These are phyloP conservation scores for Panellus pusillus DNA, from an alignment of 768 basidiomycete species.

Conservation along the genomic window DNA sequence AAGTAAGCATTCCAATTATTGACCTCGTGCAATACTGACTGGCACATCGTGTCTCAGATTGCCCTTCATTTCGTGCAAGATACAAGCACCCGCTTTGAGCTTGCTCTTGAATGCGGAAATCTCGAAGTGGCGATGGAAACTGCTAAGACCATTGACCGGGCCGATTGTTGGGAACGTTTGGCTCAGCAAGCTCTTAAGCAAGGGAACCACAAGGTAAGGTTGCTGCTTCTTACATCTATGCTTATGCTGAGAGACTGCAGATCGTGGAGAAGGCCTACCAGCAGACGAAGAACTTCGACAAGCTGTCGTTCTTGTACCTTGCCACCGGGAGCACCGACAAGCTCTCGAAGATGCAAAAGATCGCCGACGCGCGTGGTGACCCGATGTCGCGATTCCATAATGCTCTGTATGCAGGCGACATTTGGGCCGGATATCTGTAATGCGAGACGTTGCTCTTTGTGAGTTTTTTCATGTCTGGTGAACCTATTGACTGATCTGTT, in stretches of 20 bases:
- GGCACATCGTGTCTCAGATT: constrained; percentile 54
- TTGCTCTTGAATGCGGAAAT: constrained; percentile 98
- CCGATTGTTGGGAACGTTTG: constrained; percentile 90
- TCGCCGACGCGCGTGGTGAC: constrained; percentile 92
- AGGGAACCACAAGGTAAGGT: constrained; percentile 86
- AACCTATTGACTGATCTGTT: not conserved
- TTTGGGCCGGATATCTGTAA: constrained; percentile 79
- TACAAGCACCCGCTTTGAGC: constrained; percentile 93
- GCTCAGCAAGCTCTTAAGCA: constrained; percentile 97
- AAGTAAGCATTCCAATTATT: constrained; percentile 47
- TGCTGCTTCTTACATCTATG: constrained; percentile 7
- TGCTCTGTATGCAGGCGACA: constrained; percentile 92
- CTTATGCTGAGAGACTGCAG: constrained; percentile 36
- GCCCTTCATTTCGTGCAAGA: constrained; percentile 99
- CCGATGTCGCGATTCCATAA: constrained; percentile 99
- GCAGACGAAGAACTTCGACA: constrained; percentile 96
- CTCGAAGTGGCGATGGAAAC: constrained; percentile 95
- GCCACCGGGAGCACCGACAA: constrained; percentile 92
- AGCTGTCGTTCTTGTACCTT: constrained; percentile 95
- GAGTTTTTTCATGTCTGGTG: constrained; percentile 33
- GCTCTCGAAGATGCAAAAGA: constrained; percentile 97
- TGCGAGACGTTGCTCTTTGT: constrained; percentile 93
- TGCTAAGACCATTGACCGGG: constrained; percentile 80
- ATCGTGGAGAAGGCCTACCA: constrained; percentile 98
- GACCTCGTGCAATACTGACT: not conserved